Evolutionary conservation across 306 rosid genomes (phyloP).

Genomic region (Coriaria nepalensis): DNA sequence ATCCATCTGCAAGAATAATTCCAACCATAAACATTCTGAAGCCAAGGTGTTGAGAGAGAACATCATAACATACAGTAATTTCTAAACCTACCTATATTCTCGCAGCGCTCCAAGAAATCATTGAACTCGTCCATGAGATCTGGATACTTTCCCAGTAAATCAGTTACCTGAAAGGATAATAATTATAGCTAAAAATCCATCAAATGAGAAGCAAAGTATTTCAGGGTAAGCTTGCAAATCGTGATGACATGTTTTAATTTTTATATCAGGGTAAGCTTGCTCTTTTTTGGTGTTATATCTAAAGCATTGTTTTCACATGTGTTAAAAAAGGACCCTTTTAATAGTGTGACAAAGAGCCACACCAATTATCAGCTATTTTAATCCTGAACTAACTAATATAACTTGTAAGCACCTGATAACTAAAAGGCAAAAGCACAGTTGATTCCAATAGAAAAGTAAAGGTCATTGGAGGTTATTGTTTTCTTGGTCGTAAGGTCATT

Average conservation of each 20-base stretch:
- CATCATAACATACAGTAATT: slow-evolving; percentile 5
- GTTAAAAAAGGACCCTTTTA: too few species aligned
- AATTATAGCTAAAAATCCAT: slow-evolving; percentile 14
- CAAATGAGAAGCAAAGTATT: not conserved
- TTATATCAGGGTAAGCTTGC: too few species aligned
- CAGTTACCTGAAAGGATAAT: slow-evolving; percentile 48
- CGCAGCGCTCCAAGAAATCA: slow-evolving; percentile 80
- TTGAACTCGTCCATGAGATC: slow-evolving; percentile 82
- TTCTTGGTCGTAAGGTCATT: not conserved
- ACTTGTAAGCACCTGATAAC: not conserved
- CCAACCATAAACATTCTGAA: slow-evolving; percentile 26
- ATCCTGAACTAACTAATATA: too few species aligned
- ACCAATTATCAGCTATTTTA: too few species aligned
- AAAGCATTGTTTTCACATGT: too few species aligned
- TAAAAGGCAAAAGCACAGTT: not conserved
- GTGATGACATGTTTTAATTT: too few species aligned
- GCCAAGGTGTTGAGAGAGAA: slow-evolving; percentile 13
- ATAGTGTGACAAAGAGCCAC: too few species aligned
- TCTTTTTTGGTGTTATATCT: too few species aligned
- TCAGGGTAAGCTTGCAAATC: too few species aligned
- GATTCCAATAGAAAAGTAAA: not conserved
- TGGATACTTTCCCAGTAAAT: slow-evolving; percentile 70
- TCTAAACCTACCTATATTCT: slow-evolving; percentile 73
- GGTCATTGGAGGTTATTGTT: too few species aligned
- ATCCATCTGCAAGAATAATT: slow-evolving; percentile 65